Percentiles rank a stretch among this genome's conserved stretches.
These are phyloP conservation scores for Ustilaginoidea virens DNA, from an alignment of 2,329 filamentous ascomycete species.

Conservation along the genomic window DNA sequence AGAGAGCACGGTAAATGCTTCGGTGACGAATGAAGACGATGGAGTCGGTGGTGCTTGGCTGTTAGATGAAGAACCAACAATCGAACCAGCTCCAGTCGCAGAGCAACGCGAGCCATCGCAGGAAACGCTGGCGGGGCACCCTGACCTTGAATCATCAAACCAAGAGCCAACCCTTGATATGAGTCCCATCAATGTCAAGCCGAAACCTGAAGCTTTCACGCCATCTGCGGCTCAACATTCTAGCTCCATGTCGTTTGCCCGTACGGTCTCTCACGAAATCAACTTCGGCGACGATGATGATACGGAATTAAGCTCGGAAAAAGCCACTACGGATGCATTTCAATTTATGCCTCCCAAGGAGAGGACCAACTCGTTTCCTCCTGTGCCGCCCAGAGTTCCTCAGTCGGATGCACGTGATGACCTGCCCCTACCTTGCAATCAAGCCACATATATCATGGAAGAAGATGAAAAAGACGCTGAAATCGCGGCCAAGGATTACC, in stretches of 20 bases:
- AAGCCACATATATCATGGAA: constrained; percentile 37
- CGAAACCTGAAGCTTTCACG: constrained; percentile 2
- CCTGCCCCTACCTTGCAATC: constrained; percentile 28
- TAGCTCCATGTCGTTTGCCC: constrained; percentile 47
- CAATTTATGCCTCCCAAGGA: constrained; percentile 42
- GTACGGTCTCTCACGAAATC: constrained; percentile 47
- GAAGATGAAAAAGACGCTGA: constrained; percentile 34
- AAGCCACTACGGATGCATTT: constrained; percentile 40
- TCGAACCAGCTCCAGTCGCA: too few species aligned
- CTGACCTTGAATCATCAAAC: too few species aligned
- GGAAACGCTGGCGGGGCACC: too few species aligned
- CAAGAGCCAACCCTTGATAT: too few species aligned
- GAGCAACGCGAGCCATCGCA: too few species aligned
- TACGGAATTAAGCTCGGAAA: constrained; percentile 37
- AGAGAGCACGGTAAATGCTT: too few species aligned
- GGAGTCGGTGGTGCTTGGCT: constrained; percentile 12
- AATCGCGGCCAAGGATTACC: constrained; percentile 23
- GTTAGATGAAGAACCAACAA: constrained; percentile 9
- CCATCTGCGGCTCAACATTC: constrained; percentile 32
- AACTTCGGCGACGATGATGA: constrained; percentile 45
- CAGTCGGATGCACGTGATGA: constrained; percentile 14
- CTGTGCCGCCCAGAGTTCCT: constrained; percentile 28
- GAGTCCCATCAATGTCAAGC: too few species aligned
- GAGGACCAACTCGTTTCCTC: constrained; percentile 48
- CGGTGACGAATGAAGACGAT: constrained; percentile 8